Conservation (phyloP, 495 filamentous ascomycete species). For the Aspergillus nidulans region DNA sequence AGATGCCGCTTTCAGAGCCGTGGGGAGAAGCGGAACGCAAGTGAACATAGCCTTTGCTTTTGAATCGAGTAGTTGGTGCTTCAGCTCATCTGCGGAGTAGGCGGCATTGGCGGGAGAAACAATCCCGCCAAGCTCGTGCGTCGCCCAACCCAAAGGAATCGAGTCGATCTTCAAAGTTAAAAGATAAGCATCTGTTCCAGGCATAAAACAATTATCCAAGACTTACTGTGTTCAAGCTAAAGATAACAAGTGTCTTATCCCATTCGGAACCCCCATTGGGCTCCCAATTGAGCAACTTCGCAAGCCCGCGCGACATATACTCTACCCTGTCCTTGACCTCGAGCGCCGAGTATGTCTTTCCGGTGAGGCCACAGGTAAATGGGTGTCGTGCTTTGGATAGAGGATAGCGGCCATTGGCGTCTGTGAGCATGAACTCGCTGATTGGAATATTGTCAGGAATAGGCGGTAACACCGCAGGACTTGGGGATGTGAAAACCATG, state of each 20-base stretch:
- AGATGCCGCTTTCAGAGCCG: constrained; percentile 64
- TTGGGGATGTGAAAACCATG: constrained; percentile 78
- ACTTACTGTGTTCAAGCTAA: constrained; percentile 75
- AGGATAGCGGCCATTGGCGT: constrained; percentile 64
- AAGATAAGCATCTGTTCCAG: neutral
- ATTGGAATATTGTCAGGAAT: constrained; percentile 74
- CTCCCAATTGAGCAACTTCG: constrained; percentile 69
- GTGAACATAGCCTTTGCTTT: constrained; percentile 75
- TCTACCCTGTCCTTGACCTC: constrained; percentile 67
- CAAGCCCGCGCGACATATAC: constrained; percentile 62
- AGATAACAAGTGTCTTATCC: constrained; percentile 79
- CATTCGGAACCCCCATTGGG: constrained; percentile 74
- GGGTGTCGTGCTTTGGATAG: constrained; percentile 62
- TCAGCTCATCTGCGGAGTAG: constrained; percentile 70
- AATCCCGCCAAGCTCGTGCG: constrained; percentile 72
- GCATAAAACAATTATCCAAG: constrained; percentile 44
- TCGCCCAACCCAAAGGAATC: constrained; percentile 67
- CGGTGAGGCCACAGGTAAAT: constrained; percentile 78
- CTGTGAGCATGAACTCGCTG: constrained; percentile 73
- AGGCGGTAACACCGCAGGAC: constrained; percentile 64
- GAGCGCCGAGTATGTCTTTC: constrained; percentile 61
- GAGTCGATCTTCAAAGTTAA: constrained; percentile 72
- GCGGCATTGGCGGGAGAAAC: constrained; percentile 78
- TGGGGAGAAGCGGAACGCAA: constrained; percentile 67
- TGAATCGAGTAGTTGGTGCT: constrained; percentile 73